phyloP scores from a whole-genome alignment of 768 basidiomycete genomes.

The Rhodotorula kratochvilovae region DNA sequence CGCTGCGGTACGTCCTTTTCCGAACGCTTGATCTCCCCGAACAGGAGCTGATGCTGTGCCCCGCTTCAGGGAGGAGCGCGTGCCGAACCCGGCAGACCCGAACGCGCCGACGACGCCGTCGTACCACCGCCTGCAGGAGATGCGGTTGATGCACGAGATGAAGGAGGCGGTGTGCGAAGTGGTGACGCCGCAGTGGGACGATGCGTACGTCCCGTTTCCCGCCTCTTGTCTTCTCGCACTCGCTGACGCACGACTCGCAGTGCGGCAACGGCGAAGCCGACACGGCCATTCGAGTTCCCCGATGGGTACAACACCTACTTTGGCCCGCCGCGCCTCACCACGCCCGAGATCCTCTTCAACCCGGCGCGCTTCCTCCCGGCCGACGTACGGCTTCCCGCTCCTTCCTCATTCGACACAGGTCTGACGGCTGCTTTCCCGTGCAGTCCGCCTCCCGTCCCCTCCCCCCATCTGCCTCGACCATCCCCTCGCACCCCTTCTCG shows the following conservation, averaged over 20 bases:
- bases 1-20: conserved; percentile 68
- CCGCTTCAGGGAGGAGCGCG: conserved; percentile 21
- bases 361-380: conserved; percentile 53
- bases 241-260: conserved; percentile 33
- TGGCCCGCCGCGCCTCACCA: conserved; percentile 65
- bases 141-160: conserved; percentile 86
- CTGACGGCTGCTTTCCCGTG: background rate
- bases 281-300: conserved; percentile 76
- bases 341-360: conserved; percentile 84
- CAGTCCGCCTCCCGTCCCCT: conserved; percentile 46
- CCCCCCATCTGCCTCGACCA: conserved; percentile 44
- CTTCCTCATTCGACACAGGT: too few species aligned
- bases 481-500: conserved; percentile 48
- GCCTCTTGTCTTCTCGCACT: background rate
- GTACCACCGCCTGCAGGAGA: conserved; percentile 61
- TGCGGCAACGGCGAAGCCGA: conserved; percentile 57
- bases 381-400: conserved; percentile 26
- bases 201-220: conserved; percentile 52
- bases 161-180: conserved; percentile 80
- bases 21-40: conserved; percentile 50
- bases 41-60: background rate
- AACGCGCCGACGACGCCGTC: conserved; percentile 63
- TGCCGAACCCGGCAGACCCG: conserved; percentile 17
- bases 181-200: conserved; percentile 81
- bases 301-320: conserved; percentile 84